Conservation (phyloP, 2,329 filamentous ascomycete species). For the Pseudopyrenochaeta lycopersici region DNA sequence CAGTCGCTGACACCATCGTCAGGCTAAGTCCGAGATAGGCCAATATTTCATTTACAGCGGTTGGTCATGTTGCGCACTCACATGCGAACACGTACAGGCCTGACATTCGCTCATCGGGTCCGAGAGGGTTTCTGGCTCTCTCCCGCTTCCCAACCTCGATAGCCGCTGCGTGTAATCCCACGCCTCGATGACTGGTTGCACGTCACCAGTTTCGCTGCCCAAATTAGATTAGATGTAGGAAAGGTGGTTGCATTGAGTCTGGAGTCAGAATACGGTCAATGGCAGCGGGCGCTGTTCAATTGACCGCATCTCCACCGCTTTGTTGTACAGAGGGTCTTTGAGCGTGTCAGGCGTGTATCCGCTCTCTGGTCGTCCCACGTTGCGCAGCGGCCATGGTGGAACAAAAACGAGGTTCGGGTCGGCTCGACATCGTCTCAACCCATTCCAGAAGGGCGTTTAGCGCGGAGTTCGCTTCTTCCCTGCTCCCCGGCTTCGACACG, state of each 20-base stretch:
- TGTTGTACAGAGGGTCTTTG: constrained; percentile 21
- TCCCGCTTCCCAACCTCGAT: constrained; percentile 33
- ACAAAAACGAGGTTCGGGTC: constrained; percentile 28
- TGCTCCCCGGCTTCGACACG: constrained; percentile 33
- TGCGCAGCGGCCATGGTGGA: constrained; percentile 25
- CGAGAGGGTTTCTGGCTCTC: neutral
- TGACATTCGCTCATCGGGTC: constrained; percentile 33
- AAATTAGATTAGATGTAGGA: constrained; percentile 16
- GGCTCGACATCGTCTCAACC: constrained; percentile 22
- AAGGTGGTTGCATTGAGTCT: constrained; percentile 14
- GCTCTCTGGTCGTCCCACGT: constrained; percentile 34
- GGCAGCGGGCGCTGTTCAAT: constrained; percentile 5
- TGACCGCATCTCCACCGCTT: constrained; percentile 17
- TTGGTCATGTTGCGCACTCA: constrained; percentile 24
- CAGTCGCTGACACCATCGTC: constrained; percentile 12
- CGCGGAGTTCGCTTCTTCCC: constrained; percentile 3
- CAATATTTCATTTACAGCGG: constrained; percentile 21
- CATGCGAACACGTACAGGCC: constrained; percentile 41
- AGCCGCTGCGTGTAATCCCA: constrained; percentile 38
- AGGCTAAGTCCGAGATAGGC: constrained; percentile 1
- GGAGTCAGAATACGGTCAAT: constrained; percentile 9
- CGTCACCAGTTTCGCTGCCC: constrained; percentile 27
- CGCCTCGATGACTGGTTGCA: constrained; percentile 32
- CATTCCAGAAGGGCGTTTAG: constrained; percentile 12
- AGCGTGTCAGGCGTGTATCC: constrained; percentile 21